Evolutionary conservation across 768 basidiomycete species (phyloP), one percentile per base, ranked within the genome.

Genomic region (Phallus indusiatus): DNA sequence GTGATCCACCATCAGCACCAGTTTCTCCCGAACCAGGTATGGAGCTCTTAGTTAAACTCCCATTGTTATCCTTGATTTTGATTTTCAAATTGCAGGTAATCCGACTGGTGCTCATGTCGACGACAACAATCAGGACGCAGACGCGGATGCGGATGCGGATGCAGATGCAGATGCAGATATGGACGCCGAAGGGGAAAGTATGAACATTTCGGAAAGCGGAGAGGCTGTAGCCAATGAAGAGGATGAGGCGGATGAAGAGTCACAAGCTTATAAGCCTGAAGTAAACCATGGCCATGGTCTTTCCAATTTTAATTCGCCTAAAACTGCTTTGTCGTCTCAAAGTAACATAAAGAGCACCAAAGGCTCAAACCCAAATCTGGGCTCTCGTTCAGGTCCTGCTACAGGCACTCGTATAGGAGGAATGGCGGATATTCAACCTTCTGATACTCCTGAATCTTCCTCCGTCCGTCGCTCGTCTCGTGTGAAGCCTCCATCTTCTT

Each of bases 151-250:
- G 1, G 56, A 55, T 12, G 55, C 47, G 28, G 49, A 57, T 14
- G 33, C 47, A 21, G 46, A 51, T 24, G 16, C 21, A 18, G 56
- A 12, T 22, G 50, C 11, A 51, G 21, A 51, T 34, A 18, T 22
- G 20, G 50, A 22, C 50, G 21, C 2, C 4, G 46, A 48, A 24
- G 57, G 57, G 48, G 33, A 12, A 7, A 35, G 17, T 18, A 59
- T 59, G 57, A 48, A 59, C 48, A 59, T 53, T 35, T 59, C 50
- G 36, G 57, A 59, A 22, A 48, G 50, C 28, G 56, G 47, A 28
- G 47, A 46, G 3, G 54, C 37, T 48, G 21, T 48, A 48, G 47
- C n/a, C 47, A 21, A 48, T 18, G 47, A 37, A 57, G 50, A 35
- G 47, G 17, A n/a, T 6, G 28, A 59, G 14, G 28, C 17, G 11